phyloP scores from a whole-genome alignment of 129 eudicot genomes.

The Rutidosis leptorrhynchoides region DNA sequence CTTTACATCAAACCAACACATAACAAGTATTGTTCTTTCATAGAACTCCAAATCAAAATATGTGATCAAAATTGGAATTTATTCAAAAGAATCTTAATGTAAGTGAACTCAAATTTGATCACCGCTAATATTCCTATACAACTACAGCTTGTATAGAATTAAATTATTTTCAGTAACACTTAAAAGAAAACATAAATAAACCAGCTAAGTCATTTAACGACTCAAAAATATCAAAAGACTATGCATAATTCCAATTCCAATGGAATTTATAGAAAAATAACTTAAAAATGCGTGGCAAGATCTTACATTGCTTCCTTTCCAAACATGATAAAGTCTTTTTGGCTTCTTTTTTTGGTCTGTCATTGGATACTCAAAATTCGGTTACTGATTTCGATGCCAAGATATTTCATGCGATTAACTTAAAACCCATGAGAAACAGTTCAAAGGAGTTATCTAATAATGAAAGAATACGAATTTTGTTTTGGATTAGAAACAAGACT shows the following conservation, averaged over 20 bases:
- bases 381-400: neutral
- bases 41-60: neutral
- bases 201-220: too few species aligned
- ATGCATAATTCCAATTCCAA: too few species aligned
- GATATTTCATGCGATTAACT: neutral
- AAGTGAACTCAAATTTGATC: constrained; percentile 7
- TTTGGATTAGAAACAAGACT: neutral
- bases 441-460: neutral
- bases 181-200: neutral
- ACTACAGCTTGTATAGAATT: neutral
- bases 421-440: constrained; percentile 20
- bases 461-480: neutral
- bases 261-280: too few species aligned
- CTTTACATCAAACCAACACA: neutral
- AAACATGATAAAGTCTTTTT: constrained; percentile 66
- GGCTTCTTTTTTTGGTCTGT: constrained; percentile 33
- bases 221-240: too few species aligned
- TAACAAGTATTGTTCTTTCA: neutral
- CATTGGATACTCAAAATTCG: constrained; percentile 30
- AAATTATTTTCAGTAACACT: neutral
- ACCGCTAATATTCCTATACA: neutral
- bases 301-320: constrained; percentile 96
- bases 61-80: neutral
- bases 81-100: neutral
- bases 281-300: too few species aligned